Evolutionary conservation across 208 protist genomes (phyloP).

Genomic region (Trypanosoma theileri): DNA sequence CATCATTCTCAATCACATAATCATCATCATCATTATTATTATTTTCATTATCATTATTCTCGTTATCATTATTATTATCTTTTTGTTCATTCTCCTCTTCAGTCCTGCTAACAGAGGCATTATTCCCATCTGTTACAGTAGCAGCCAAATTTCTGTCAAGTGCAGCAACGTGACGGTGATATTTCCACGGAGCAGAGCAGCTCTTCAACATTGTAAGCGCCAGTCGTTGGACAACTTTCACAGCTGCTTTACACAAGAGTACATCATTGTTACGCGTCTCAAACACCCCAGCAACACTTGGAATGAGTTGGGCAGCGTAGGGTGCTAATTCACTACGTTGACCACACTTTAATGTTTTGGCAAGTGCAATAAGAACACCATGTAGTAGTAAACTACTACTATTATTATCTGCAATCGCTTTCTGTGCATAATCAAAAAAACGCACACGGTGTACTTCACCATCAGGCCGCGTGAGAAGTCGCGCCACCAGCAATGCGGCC

Average conservation of each 20-base stretch:
- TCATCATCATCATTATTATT: slow-evolving; percentile 37
- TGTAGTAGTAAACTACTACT: slow-evolving; percentile 38
- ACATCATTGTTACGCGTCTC: slow-evolving; percentile 42
- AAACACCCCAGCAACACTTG: slow-evolving; percentile 37
- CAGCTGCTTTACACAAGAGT: slow-evolving; percentile 78
- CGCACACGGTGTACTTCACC: slow-evolving; percentile 51
- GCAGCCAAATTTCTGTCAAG: slow-evolving; percentile 63
- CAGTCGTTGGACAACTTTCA: slow-evolving; percentile 93
- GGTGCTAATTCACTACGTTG: slow-evolving; percentile 79
- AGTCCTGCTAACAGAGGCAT: neutral
- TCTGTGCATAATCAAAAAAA: slow-evolving; percentile 66
- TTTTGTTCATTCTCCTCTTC: neutral
- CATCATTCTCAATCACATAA: slow-evolving; percentile 56
- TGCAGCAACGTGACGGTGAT: slow-evolving; percentile 69
- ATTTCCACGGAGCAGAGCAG: slow-evolving; percentile 90
- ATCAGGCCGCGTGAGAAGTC: slow-evolving; percentile 91
- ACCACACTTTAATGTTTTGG: slow-evolving; percentile 92
- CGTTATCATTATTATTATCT: neutral
- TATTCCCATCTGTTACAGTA: neutral
- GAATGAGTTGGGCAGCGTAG: slow-evolving; percentile 55
- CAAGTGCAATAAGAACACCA: slow-evolving; percentile 86
- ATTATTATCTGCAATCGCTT: slow-evolving; percentile 27
- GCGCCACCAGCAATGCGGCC: slow-evolving; percentile 86
- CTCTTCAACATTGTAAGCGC: slow-evolving; percentile 83
- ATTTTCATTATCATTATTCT: slow-evolving; percentile 12